phyloP scores from a whole-genome alignment of 192 early-diverging fungal species.

The Linnemannia elongata region DNA sequence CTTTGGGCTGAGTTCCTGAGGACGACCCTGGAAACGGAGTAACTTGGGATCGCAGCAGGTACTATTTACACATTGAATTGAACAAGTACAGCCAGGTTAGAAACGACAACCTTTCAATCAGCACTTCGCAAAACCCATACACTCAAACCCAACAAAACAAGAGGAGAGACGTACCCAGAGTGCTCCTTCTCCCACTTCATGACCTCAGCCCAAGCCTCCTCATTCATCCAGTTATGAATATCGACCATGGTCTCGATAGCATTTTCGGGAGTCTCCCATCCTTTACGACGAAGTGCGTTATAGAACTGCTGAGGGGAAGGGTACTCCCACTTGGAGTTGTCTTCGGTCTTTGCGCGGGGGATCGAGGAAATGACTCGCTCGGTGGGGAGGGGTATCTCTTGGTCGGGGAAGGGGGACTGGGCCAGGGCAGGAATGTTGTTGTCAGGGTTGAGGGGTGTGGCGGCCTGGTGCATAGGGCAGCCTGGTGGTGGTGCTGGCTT shows the following conservation, averaged over 20 bases:
- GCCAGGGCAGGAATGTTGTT: conserved; percentile 94
- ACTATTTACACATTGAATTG: conserved; percentile 22
- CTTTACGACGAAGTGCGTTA: conserved; percentile 87
- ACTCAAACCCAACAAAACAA: conserved; percentile 2
- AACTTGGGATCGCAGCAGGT: conserved; percentile 72
- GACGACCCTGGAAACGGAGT: conserved; percentile 88
- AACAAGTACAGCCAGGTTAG: background rate
- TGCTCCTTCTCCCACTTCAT: conserved; percentile 90
- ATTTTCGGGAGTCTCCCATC: conserved; percentile 87
- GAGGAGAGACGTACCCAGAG: conserved; percentile 61
- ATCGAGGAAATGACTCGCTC: conserved; percentile 88
- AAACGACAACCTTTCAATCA: background rate
- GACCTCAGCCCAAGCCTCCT: conserved; percentile 95
- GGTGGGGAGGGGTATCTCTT: conserved; percentile 80
- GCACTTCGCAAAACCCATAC: background rate
- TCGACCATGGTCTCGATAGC: conserved; percentile 93
- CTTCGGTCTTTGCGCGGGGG: conserved; percentile 68
- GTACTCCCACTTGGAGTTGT: conserved; percentile 82
- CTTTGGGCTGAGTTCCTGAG: conserved; percentile 81
- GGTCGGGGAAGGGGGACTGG: conserved; percentile 76
- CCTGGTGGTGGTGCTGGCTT: conserved; percentile 58
- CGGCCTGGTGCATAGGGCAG: conserved; percentile 64
- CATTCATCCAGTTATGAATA: conserved; percentile 99
- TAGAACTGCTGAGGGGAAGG: conserved; percentile 94
- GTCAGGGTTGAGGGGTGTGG: conserved; percentile 74